A percentile compares a stretch with the other conserved stretches of the same genome.
These are phyloP conservation scores for Didymella glomerata DNA, from an alignment of 2,329 filamentous ascomycete genomes.

Conservation along the genomic window DNA sequence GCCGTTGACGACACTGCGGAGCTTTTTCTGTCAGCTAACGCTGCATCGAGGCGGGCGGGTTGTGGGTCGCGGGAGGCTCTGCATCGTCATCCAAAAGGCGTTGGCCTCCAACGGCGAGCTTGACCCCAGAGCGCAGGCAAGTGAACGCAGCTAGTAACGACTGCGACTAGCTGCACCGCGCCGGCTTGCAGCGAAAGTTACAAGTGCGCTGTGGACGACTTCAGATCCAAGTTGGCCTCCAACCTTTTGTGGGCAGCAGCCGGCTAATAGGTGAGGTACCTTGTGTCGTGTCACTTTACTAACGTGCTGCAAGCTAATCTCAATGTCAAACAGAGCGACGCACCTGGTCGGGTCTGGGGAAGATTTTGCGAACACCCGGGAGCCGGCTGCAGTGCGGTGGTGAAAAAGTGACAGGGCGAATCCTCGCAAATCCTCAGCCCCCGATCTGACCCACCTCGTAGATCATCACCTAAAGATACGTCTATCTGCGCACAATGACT, in stretches of 20 bases:
- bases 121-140: conserved; percentile 27
- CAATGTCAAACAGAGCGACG: conserved; percentile 41
- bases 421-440: conserved; percentile 30
- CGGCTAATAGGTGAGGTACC: conserved; percentile 32
- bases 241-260: conserved; percentile 25
- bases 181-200: conserved; percentile 36
- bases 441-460: conserved; percentile 9
- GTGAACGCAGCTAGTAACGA: conserved; percentile 29
- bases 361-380: conserved; percentile 23
- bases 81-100: conserved; percentile 26
- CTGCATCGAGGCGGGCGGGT: conserved; percentile 25
- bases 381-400: conserved; percentile 18
- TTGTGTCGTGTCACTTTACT: conserved; percentile 44
- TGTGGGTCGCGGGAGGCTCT: conserved; percentile 25
- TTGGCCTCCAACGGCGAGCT: conserved; percentile 20
- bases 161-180: conserved; percentile 33
- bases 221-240: conserved; percentile 31
- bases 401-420: conserved; percentile 44
- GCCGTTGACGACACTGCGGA: conserved; percentile 26
- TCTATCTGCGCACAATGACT: conserved; percentile 8
- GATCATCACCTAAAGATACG: conserved; percentile 1
- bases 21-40: conserved; percentile 14
- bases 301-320: conserved; percentile 43
- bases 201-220: conserved; percentile 36
- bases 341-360: conserved; percentile 27